Evolutionary conservation across 192 early-diverging fungal genomes (phyloP).

Genomic region (Chytriomyces hyalinus): DNA sequence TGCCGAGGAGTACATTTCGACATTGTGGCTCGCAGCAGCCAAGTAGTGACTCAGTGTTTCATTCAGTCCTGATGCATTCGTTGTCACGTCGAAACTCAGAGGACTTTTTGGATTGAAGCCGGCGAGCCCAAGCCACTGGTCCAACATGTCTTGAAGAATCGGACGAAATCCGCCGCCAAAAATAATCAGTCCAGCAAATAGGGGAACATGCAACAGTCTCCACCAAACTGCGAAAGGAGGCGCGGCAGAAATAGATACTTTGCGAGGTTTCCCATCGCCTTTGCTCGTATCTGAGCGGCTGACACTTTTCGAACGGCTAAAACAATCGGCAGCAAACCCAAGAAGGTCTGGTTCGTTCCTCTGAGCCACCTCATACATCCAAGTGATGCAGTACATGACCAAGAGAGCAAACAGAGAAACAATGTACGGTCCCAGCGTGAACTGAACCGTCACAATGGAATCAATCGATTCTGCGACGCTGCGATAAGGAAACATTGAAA

Average conservation of each 20-base stretch:
- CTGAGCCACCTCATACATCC: background rate
- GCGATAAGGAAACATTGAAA: background rate
- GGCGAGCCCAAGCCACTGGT: slow-evolving; percentile 23
- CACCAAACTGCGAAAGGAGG: slow-evolving; percentile 9
- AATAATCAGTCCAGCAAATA: slow-evolving; percentile 7
- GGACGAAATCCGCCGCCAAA: slow-evolving; percentile 1
- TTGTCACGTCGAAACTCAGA: too few species aligned
- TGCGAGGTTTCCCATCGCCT: background rate
- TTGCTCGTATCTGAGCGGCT: too few species aligned
- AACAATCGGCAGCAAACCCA: too few species aligned
- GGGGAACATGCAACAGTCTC: slow-evolving; percentile 20
- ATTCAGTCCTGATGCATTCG: too few species aligned
- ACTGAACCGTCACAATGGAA: slow-evolving; percentile 2
- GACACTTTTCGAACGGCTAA: too few species aligned
- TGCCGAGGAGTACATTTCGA: too few species aligned
- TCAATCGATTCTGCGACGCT: slow-evolving; percentile 6
- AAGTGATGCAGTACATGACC: slow-evolving; percentile 8
- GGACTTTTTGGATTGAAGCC: slow-evolving; percentile 6
- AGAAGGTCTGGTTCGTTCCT: too few species aligned
- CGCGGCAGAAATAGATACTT: background rate
- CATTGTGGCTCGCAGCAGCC: too few species aligned
- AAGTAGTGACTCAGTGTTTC: too few species aligned
- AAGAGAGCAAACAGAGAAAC: background rate
- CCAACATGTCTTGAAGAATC: slow-evolving; percentile 15
- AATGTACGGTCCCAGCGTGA: slow-evolving; percentile 9